A percentile compares a stretch with the other conserved stretches of the same genome.
phyloP scores from a whole-genome alignment of 352 stramenopile species.

The Globisporangium lucens region DNA sequence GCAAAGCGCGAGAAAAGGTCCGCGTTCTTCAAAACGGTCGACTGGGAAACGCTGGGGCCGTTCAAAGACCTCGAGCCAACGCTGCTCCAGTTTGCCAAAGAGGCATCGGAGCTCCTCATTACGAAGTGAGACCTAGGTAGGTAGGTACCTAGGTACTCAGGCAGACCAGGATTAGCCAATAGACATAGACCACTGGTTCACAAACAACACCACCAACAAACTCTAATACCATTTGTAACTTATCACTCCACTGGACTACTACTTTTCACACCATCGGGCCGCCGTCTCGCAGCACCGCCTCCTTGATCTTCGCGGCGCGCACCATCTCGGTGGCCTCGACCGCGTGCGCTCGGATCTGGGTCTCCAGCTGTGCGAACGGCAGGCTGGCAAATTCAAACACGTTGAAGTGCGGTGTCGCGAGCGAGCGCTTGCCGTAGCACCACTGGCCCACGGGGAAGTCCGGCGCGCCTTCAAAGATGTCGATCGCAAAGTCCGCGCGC shows the following conservation, averaged over 20 bases:
- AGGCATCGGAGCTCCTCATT: conserved; percentile 26
- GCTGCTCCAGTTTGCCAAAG: conserved; percentile 32
- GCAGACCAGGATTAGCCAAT: not conserved
- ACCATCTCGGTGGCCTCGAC: conserved; percentile 22
- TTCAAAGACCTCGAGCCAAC: conserved; percentile 28
- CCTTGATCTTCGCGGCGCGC: conserved; percentile 4
- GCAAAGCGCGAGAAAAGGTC: conserved; percentile 23
- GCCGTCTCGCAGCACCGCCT: not conserved
- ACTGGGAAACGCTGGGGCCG: conserved; percentile 26
- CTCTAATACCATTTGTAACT: not conserved
- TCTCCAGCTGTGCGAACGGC: conserved; percentile 28
- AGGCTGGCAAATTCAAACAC: conserved; percentile 22
- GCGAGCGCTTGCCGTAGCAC: conserved; percentile 45
- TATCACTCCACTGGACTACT: not conserved
- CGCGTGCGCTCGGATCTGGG: conserved; percentile 24
- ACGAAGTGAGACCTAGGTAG: not conserved
- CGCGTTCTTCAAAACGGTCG: conserved; percentile 27
- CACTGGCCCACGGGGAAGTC: conserved; percentile 42
- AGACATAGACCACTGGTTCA: not conserved
- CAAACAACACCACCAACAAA: not conserved
- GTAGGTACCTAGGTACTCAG: not conserved
- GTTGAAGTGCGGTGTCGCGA: conserved; percentile 34
- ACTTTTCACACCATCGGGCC: not conserved
- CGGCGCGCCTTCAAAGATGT: conserved; percentile 37
- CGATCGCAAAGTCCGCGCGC: conserved; percentile 43